A percentile compares a stretch with the other conserved stretches of the same genome.
Conservation (phyloP, 83 land plant species). For the Picea abies region DNA sequence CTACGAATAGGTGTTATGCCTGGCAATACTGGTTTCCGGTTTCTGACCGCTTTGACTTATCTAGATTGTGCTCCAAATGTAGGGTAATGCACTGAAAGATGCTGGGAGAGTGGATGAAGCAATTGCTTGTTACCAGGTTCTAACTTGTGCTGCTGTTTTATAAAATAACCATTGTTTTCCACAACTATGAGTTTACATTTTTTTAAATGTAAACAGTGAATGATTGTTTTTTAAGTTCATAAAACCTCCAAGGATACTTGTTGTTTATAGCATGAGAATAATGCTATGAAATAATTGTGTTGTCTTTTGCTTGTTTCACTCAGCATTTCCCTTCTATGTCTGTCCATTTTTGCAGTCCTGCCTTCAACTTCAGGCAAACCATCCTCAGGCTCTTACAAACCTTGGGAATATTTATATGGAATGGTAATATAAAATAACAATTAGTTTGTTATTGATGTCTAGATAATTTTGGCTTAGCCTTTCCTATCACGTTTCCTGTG, state of each 20-base stretch:
- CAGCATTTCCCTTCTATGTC: neutral
- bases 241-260: neutral
- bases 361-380: constrained; percentile 81
- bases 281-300: neutral
- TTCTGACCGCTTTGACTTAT: neutral
- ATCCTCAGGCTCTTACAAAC: constrained; percentile 99
- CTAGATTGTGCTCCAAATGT: neutral
- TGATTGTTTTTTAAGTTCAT: neutral
- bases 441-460: neutral
- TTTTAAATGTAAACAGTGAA: neutral
- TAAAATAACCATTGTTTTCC: neutral
- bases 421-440: constrained; percentile 45
- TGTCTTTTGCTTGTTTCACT: neutral
- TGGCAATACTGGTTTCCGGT: neutral
- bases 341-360: constrained; percentile 63
- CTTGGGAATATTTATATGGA: constrained; percentile 99
- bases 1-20: no score
- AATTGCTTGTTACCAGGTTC: constrained; percentile 86
- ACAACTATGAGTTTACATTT: neutral
- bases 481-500: neutral
- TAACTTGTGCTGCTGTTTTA: neutral
- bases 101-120: constrained; percentile 94
- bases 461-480: neutral
- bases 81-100: constrained; percentile 99
- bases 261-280: neutral